Percentiles rank a stretch among this genome's conserved stretches.
These are phyloP conservation scores for Sarcomyxa edulis DNA, from an alignment of 768 basidiomycete species.

Conservation along the genomic window DNA sequence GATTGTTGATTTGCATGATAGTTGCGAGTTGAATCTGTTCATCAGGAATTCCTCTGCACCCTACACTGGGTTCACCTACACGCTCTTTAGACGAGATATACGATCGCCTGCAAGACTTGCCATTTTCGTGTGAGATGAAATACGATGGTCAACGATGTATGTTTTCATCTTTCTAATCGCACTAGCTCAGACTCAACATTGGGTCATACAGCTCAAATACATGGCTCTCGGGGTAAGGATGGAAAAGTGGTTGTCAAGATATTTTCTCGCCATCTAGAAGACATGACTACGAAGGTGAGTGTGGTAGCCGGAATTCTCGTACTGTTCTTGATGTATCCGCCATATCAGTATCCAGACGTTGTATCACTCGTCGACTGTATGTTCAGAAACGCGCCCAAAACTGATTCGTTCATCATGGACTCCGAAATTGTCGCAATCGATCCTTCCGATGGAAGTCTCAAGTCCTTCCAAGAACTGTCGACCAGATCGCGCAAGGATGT, in stretches of 20 bases:
- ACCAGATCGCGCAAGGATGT: slow-evolving; percentile 85
- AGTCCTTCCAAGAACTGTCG: slow-evolving; percentile 84
- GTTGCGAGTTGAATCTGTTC: slow-evolving; percentile 1
- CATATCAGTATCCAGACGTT: slow-evolving; percentile 77
- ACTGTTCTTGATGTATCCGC: slow-evolving; percentile 4
- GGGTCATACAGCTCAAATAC: too few species aligned
- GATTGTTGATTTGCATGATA: slow-evolving; percentile 1
- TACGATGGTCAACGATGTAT: slow-evolving; percentile 86
- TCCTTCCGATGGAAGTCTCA: slow-evolving; percentile 50
- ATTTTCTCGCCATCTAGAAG: slow-evolving; percentile 87
- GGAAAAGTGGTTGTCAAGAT: slow-evolving; percentile 44
- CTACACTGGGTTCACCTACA: slow-evolving; percentile 82
- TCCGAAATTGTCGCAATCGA: slow-evolving; percentile 88
- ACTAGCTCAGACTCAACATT: too few species aligned
- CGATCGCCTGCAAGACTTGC: slow-evolving; percentile 52
- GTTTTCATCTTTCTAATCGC: too few species aligned
- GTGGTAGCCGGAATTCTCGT: background rate
- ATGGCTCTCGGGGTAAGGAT: slow-evolving; percentile 34
- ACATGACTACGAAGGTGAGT: slow-evolving; percentile 83
- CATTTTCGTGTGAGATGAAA: slow-evolving; percentile 87
- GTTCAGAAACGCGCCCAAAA: slow-evolving; percentile 33
- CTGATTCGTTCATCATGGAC: slow-evolving; percentile 72
- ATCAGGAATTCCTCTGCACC: slow-evolving; percentile 75
- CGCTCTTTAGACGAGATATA: slow-evolving; percentile 85
- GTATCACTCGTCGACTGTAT: slow-evolving; percentile 49